Conservation (phyloP, 352 stramenopile genomes). For the Pilasporangium apinafurcum region DNA sequence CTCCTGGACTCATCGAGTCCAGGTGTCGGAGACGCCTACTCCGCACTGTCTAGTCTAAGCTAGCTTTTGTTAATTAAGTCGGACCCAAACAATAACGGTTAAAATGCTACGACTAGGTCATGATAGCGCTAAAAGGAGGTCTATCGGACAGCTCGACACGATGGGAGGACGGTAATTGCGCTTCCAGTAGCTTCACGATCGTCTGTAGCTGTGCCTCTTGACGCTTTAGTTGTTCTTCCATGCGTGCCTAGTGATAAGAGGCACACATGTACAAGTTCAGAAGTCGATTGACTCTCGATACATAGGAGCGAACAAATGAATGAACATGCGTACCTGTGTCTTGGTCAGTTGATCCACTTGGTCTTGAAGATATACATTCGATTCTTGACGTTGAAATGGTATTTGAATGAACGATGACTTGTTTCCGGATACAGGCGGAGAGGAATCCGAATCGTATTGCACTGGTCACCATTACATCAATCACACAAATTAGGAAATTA, state of each 20-base stretch:
- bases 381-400: constrained; percentile 9
- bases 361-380: constrained; percentile 29
- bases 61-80: no score
- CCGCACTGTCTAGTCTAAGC: no score
- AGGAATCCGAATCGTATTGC: constrained; percentile 27
- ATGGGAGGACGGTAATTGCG: constrained; percentile 6
- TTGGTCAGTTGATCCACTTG: constrained; percentile 48
- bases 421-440: constrained; percentile 13
- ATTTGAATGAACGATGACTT: constrained; percentile 17
- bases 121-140: constrained; percentile 50
- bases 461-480: not conserved
- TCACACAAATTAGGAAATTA: constrained; percentile 5
- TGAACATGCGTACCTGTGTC: constrained; percentile 50
- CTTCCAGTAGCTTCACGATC: constrained; percentile 39
- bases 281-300: not conserved
- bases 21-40: no score
- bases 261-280: not conserved
- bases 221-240: constrained; percentile 43
- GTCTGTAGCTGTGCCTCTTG: constrained; percentile 54
- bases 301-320: not conserved
- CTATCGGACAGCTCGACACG: constrained; percentile 10
- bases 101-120: not conserved
- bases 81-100: no score
- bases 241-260: constrained; percentile 18
- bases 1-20: no score